Evolutionary conservation across 2,329 filamentous ascomycete genomes (phyloP).

Genomic region (Pyrenophora graminea): DNA sequence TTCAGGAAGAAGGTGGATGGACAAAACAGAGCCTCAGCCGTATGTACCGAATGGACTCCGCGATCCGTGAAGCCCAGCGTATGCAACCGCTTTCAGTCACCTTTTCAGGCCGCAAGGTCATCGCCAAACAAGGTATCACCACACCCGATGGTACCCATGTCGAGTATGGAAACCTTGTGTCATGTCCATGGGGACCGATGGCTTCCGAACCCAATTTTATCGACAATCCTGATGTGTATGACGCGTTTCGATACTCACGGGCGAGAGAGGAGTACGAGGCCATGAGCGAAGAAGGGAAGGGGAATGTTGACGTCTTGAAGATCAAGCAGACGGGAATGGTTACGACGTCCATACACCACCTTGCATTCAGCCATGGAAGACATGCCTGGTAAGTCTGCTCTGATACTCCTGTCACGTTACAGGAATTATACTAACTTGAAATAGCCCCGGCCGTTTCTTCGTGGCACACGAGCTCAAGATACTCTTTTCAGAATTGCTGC

Average conservation of each 20-base stretch:
- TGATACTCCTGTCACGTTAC: background rate
- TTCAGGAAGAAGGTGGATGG: constrained; percentile 50
- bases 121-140: constrained; percentile 74
- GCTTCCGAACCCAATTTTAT: constrained; percentile 25
- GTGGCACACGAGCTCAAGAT: constrained; percentile 46
- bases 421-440: constrained; percentile 7
- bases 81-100: constrained; percentile 54
- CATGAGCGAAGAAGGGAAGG: constrained; percentile 23
- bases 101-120: constrained; percentile 54
- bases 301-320: constrained; percentile 20
- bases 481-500: constrained; percentile 42
- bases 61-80: constrained; percentile 59
- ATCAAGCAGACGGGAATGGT: constrained; percentile 56
- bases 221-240: constrained; percentile 20
- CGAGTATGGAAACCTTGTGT: constrained; percentile 21
- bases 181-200: constrained; percentile 24
- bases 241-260: constrained; percentile 33
- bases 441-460: constrained; percentile 46
- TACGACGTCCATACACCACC: constrained; percentile 56
- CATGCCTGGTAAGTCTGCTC: constrained; percentile 47
- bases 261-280: constrained; percentile 25
- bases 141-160: constrained; percentile 67
- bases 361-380: constrained; percentile 62
- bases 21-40: constrained; percentile 52
- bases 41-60: constrained; percentile 56